Conservation (phyloP, 2,329 filamentous ascomycete species). For the Celoporthe dispersa region DNA sequence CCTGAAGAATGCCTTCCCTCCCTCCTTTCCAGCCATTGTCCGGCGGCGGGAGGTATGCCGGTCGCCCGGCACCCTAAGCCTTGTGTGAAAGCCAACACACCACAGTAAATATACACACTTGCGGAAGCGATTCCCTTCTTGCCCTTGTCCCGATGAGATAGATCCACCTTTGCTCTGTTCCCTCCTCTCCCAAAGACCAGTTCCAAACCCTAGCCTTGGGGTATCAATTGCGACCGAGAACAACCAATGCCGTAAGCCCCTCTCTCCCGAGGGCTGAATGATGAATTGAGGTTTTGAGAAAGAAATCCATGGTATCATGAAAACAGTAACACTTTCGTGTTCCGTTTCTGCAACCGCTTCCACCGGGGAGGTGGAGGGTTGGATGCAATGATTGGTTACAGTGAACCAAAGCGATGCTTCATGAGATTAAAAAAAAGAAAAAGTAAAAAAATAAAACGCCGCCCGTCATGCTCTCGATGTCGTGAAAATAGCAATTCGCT, state of each 20-base stretch:
- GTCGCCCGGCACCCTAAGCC: slow-evolving; percentile 18
- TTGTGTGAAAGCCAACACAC: background rate
- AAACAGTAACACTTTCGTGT: slow-evolving; percentile 9
- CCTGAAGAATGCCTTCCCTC: slow-evolving; percentile 9
- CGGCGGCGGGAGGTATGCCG: slow-evolving; percentile 12
- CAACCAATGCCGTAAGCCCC: slow-evolving; percentile 12
- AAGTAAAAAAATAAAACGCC: slow-evolving; percentile 21
- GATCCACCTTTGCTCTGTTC: background rate
- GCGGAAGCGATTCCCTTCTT: background rate
- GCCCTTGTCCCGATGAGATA: slow-evolving; percentile 11
- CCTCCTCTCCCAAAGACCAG: slow-evolving; percentile 5
- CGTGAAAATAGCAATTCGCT: slow-evolving; percentile 26
- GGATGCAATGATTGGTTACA: background rate
- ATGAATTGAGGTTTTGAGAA: slow-evolving; percentile 18
- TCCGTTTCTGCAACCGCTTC: background rate
- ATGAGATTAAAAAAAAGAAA: slow-evolving; percentile 15
- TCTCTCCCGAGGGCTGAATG: slow-evolving; percentile 10
- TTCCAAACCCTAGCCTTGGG: slow-evolving; percentile 21
- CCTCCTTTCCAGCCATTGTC: slow-evolving; percentile 4
- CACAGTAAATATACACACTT: slow-evolving; percentile 17
- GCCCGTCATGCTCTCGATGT: slow-evolving; percentile 25
- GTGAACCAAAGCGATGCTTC: background rate
- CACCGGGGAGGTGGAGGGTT: background rate
- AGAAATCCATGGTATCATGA: slow-evolving; percentile 28
- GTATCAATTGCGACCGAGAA: slow-evolving; percentile 18